Percentiles rank a stretch among this genome's conserved stretches.
Evolutionary conservation across 306 rosid genomes (phyloP).

Genomic region (Gastrolobium villosum): DNA sequence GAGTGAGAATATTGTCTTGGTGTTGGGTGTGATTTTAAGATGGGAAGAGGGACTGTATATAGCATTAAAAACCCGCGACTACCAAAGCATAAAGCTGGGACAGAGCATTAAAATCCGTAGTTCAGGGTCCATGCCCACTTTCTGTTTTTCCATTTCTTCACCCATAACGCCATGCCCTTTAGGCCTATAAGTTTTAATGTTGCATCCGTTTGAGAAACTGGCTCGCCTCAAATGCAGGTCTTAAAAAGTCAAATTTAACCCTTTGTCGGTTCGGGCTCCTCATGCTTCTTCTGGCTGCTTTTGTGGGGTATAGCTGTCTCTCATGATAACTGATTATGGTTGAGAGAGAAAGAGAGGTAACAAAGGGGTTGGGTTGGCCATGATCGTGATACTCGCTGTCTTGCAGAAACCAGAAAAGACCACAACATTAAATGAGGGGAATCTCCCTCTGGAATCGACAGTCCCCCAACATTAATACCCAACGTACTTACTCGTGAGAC

Average conservation of each 20-base stretch:
- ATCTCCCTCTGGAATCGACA: constrained; percentile 61
- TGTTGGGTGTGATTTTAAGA: constrained; percentile 45
- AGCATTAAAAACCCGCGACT: constrained; percentile 74
- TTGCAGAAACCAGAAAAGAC: constrained; percentile 44
- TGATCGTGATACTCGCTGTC: constrained; percentile 57
- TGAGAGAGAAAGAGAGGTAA: neutral
- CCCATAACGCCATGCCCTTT: constrained; percentile 42
- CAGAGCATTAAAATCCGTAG: constrained; percentile 63
- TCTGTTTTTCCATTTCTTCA: constrained; percentile 17
- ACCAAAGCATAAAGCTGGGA: constrained; percentile 67
- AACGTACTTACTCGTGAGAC: constrained; percentile 39
- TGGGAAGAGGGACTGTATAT: constrained; percentile 35
- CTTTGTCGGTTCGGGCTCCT: neutral
- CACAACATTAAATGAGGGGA: constrained; percentile 60
- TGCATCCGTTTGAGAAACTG: constrained; percentile 29
- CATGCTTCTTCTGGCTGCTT: neutral
- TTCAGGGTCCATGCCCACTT: constrained; percentile 40
- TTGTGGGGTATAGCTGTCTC: neutral
- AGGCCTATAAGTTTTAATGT: neutral
- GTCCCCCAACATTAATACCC: constrained; percentile 56
- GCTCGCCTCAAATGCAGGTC: neutral
- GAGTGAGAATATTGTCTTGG: constrained; percentile 56
- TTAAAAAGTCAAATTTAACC: constrained; percentile 44
- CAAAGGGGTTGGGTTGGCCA: constrained; percentile 28
- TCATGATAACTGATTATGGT: neutral